Evolutionary conservation across 495 filamentous ascomycete species (phyloP), one percentile per base, ranked within the genome.

Genomic region (Arthonia radiata): DNA sequence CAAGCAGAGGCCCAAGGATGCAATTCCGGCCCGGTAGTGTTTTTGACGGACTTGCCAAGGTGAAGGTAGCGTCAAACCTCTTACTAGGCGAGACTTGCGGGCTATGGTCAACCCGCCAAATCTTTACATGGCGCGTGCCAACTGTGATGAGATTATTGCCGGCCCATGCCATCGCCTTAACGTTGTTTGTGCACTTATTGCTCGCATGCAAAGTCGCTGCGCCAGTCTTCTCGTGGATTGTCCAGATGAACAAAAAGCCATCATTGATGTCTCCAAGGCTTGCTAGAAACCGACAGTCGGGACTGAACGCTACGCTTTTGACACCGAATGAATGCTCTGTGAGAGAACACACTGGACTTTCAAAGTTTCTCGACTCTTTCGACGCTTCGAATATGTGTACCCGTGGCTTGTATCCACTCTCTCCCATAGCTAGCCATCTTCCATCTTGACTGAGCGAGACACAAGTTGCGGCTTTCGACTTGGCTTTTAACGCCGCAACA

Each of bases 381-480:
- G 80, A 71, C 22, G 66, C 78, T n/a, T n/a, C n/a, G 49, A 89
- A 97, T 19, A 97, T 68, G 24, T 93, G 58, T 3, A 94, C 77
- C 24, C 89, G 61, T 5, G 86, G 86, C 32, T 72, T 76, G 48
- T 93, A 92, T 26, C 86, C 86, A 15, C 80, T 91, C 67, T 97
- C 86, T 43, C 86, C 86, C 17, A 93, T 70, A 15, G 89, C 86
- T 22, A 97, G 59, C 42, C 76, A 79, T 32, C 64, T 71, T 24
- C 79, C 86, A 59, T 92, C 78, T 3, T 67, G 72, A 46, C 81
- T 93, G 30, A 97, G 67, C 12, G 75, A 75, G 15, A 94, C 61
- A 49, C 79, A 89, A n/a, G 81, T 92, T 1, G 81, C 77, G n/a
- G 83, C 79, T 47, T 92, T 92, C 41, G 91, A 72, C 33, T 81